Percentiles rank a stretch among this genome's conserved stretches.
phyloP scores from a whole-genome alignment of 352 stramenopile species.

The Pythium myriotylum region DNA sequence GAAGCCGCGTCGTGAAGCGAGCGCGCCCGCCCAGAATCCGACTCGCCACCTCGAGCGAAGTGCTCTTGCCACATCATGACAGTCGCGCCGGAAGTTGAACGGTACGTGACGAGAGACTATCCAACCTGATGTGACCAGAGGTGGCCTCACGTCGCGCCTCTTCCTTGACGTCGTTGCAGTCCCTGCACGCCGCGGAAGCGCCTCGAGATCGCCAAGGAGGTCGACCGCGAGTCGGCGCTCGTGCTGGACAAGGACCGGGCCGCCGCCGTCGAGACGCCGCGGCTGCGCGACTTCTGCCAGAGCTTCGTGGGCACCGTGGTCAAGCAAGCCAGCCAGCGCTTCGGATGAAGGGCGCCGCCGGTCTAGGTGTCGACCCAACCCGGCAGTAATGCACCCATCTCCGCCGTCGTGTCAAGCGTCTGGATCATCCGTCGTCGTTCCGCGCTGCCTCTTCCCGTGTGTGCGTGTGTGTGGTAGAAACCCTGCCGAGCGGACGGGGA shows the following conservation, averaged over 20 bases:
- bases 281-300: conserved; percentile 48
- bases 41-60: neutral
- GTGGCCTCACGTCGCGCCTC: neutral
- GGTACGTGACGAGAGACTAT: no score
- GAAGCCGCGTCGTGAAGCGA: no score
- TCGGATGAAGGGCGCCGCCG: no score
- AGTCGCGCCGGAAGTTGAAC: conserved; percentile 16
- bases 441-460: neutral
- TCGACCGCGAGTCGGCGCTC: conserved; percentile 50
- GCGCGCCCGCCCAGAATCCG: neutral
- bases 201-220: conserved; percentile 51
- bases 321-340: conserved; percentile 31
- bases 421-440: neutral
- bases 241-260: conserved; percentile 14
- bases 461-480: neutral
- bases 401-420: neutral
- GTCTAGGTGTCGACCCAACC: no score
- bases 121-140: neutral
- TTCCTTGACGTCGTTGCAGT: conserved; percentile 24
- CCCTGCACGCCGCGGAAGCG: conserved; percentile 70
- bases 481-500: neutral
- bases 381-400: conserved; percentile 9
- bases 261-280: conserved; percentile 16
- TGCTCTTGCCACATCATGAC: conserved; percentile 13
- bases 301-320: conserved; percentile 49